phyloP scores from a whole-genome alignment of 495 filamentous ascomycete genomes.

The Penicillium daleae region DNA sequence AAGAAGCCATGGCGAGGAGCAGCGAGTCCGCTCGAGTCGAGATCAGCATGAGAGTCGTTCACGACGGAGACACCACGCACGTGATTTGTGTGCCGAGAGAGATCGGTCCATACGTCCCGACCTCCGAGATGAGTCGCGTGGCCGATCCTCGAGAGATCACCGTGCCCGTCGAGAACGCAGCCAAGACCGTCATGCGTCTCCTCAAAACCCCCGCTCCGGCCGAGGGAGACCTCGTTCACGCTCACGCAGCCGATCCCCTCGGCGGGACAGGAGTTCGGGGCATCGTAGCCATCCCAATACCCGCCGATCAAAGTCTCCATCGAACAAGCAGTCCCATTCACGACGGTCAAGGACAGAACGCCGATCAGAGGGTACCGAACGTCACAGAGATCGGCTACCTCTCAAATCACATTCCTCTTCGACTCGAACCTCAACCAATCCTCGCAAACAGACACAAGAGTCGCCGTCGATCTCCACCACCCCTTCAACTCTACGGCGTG shows the following conservation, averaged over 20 bases:
- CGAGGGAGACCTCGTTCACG: slow-evolving; percentile 36
- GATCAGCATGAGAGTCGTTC: slow-evolving; percentile 23
- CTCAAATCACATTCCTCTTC: slow-evolving; percentile 18
- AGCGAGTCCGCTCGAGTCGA: slow-evolving; percentile 5
- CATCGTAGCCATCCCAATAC: slow-evolving; percentile 29
- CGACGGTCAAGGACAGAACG: slow-evolving; percentile 6
- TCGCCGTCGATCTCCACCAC: not conserved
- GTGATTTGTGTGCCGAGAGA: slow-evolving; percentile 34
- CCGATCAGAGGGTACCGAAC: slow-evolving; percentile 7
- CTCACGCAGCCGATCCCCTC: slow-evolving; percentile 43
- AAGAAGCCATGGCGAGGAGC: slow-evolving; percentile 21
- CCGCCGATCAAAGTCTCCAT: slow-evolving; percentile 23
- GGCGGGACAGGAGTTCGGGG: slow-evolving; percentile 23
- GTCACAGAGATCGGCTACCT: slow-evolving; percentile 10
- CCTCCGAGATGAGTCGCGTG: slow-evolving; percentile 24
- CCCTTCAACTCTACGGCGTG: not conserved
- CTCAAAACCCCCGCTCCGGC: not conserved
- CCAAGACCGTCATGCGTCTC: not conserved
- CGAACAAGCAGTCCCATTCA: slow-evolving; percentile 35
- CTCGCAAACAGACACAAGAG: slow-evolving; percentile 1
- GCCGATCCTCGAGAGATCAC: slow-evolving; percentile 28
- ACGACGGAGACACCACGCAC: slow-evolving; percentile 35
- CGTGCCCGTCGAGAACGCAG: slow-evolving; percentile 14
- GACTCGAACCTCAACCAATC: slow-evolving; percentile 4
- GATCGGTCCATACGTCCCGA: slow-evolving; percentile 37